Evolutionary conservation across 75 land plant genomes (phyloP), one percentile per base, ranked within the genome.

Genomic region (Cunninghamia lanceolata): DNA sequence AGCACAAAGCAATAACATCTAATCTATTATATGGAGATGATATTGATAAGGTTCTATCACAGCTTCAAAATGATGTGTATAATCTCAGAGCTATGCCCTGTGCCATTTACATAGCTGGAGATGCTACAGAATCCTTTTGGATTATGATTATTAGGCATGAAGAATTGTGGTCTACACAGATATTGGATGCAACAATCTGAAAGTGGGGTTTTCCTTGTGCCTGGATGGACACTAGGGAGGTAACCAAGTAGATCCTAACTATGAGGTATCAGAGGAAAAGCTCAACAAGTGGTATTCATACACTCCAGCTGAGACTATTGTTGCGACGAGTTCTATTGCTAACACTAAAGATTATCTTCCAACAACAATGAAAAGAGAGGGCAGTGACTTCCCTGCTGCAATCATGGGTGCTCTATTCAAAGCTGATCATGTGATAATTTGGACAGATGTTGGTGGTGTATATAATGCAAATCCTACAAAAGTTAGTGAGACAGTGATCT

Each of bases 301-400:
- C 50, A 87, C 88, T 85, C 90, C 92, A 83, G 86, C 94, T 9
- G 91, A 91, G 70, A 95, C 90, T 38, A 92, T 98, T 35, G 89
- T 98, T 87, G 95, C 94, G 28, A 98, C 99, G 76, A 95, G 99
- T 28, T 98, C 96, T 81, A 98, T 98, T 85, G 99, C 99, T 70
- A 95, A 94, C 84, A 98, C 99, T 70, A 94, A 95, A 13, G 84
- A 96, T 59, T 94, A 94, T 80, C 92, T 98, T 59, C 98, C 98
- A 5, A 98, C 99, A 42, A 98, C 99, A 42, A 88, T 98, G 88
- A 98, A 98, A 82, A 90, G 99, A 88, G 99, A 98, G 90, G 99
- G 99, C 52, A 98, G 99, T 93, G 99, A 98, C 86, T 98, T 98
- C 81, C 96, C 99, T 81, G 99, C 99, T n/a, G 98, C 99, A 30